Conservation (phyloP, 2,329 filamentous ascomycete genomes). For the Colletotrichum gloeosporioides region DNA sequence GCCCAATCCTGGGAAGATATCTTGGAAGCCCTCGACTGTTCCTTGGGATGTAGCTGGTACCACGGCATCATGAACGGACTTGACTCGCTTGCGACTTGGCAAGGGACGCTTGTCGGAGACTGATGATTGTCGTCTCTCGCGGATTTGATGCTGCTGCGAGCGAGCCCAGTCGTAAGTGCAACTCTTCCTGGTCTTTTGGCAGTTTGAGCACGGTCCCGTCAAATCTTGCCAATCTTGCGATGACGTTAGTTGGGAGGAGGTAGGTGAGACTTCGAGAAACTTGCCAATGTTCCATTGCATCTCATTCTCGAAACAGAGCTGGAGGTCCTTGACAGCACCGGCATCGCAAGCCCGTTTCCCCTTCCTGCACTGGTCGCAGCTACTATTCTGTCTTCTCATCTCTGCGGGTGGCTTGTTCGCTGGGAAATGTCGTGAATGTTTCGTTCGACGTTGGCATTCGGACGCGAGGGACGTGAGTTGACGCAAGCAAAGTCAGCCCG, state of each 20-base stretch:
- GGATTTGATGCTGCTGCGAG: conserved; percentile 15
- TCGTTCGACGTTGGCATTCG: not conserved
- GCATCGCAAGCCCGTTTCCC: conserved; percentile 29
- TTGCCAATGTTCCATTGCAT: conserved; percentile 6
- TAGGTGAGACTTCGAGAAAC: not conserved
- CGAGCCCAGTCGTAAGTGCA: conserved; percentile 33
- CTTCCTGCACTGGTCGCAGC: conserved; percentile 30
- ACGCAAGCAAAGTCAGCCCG: not conserved
- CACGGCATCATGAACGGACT: not conserved
- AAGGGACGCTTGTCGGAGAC: not conserved
- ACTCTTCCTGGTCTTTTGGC: conserved; percentile 31
- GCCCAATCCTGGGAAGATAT: not conserved
- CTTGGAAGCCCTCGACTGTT: not conserved
- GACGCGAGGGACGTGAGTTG: not conserved
- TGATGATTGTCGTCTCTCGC: not conserved
- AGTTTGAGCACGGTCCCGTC: conserved; percentile 30
- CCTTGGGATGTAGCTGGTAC: not conserved
- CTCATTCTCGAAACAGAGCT: not conserved
- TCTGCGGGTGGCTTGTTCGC: not conserved
- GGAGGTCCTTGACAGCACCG: conserved; percentile 1
- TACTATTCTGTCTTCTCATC: conserved; percentile 25
- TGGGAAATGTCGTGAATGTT: not conserved
- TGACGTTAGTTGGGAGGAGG: not conserved
- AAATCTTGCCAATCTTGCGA: not conserved
- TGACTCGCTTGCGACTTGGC: not conserved